Conservation (phyloP, 2,329 filamentous ascomycete genomes). For the Epichloe coenophiala region DNA sequence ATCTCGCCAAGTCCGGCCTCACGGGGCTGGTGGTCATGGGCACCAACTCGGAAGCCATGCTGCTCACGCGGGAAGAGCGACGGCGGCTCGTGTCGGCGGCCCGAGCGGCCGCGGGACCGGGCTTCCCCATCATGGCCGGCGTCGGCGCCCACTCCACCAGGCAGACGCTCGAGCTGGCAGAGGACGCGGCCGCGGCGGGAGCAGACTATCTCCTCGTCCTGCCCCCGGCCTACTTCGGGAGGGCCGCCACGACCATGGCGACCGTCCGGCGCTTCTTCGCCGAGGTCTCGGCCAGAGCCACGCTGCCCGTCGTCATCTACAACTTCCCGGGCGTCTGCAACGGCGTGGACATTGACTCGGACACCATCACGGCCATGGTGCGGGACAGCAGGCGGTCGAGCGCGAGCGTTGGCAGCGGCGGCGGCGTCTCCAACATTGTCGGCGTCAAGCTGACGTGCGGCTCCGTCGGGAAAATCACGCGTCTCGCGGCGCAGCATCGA, state of each 20-base stretch:
- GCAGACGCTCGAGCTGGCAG: constrained; percentile 46
- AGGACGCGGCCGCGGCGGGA: constrained; percentile 32
- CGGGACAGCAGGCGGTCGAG: constrained; percentile 11
- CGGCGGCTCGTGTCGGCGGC: constrained; percentile 42
- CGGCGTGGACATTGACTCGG: constrained; percentile 54
- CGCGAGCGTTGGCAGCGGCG: too few relatives aligned
- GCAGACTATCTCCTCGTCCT: constrained; percentile 14
- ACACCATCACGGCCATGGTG: constrained; percentile 35
- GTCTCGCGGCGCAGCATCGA: constrained; percentile 38
- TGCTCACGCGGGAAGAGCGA: constrained; percentile 46
- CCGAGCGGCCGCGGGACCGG: constrained; percentile 66
- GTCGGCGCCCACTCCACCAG: constrained; percentile 50
- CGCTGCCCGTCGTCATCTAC: constrained; percentile 55
- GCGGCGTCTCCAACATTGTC: constrained; percentile 42
- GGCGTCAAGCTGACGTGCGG: constrained; percentile 62
- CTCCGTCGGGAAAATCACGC: constrained; percentile 58
- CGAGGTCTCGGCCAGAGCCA: constrained; percentile 40
- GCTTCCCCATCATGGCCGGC: constrained; percentile 74
- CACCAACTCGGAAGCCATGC: constrained; percentile 42
- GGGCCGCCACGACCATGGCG: constrained; percentile 22
- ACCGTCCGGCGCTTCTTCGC: constrained; percentile 19
- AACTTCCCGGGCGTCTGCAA: constrained; percentile 58
- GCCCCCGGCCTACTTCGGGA: constrained; percentile 20
- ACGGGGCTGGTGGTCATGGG: constrained; percentile 39
- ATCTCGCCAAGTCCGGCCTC: constrained; percentile 35